Evolutionary conservation across 2,329 filamentous ascomycete species (phyloP).

Genomic region (Colletotrichum sp.): DNA sequence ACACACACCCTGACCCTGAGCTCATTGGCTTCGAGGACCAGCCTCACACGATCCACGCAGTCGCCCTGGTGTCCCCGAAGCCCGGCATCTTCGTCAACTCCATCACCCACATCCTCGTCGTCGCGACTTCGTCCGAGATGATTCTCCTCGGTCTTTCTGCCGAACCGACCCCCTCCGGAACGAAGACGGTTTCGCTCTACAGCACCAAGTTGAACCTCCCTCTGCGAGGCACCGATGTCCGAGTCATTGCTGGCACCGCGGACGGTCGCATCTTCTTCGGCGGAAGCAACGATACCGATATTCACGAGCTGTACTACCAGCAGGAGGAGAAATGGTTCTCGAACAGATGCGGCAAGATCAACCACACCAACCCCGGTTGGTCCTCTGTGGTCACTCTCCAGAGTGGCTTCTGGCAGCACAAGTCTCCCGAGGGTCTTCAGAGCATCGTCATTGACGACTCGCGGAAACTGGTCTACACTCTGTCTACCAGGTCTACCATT

Average conservation of each 20-base stretch:
- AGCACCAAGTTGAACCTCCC: constrained; percentile 86
- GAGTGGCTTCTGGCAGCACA: constrained; percentile 55
- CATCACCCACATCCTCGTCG: constrained; percentile 87
- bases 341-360: constrained; percentile 84
- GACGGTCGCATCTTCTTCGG: constrained; percentile 94
- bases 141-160: constrained; percentile 85
- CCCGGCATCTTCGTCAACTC: constrained; percentile 84
- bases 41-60: constrained; percentile 85
- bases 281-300: constrained; percentile 79
- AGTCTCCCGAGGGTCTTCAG: constrained; percentile 67
- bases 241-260: constrained; percentile 79
- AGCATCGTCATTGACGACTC: constrained; percentile 90
- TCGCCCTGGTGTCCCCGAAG: constrained; percentile 85
- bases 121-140: constrained; percentile 86
- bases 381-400: constrained; percentile 64
- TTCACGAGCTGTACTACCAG: constrained; percentile 95
- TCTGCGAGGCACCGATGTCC: constrained; percentile 78
- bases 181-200: constrained; percentile 79
- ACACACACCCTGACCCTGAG: constrained; percentile 89
- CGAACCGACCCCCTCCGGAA: constrained; percentile 69
- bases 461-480: constrained; percentile 85
- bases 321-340: constrained; percentile 98
- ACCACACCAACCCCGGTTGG: constrained; percentile 81
- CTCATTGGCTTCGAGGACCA: constrained; percentile 93
- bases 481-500: constrained; percentile 88